Evolutionary conservation across 2,329 filamentous ascomycete species (phyloP).

Genomic region (Xylariaceae sp.): DNA sequence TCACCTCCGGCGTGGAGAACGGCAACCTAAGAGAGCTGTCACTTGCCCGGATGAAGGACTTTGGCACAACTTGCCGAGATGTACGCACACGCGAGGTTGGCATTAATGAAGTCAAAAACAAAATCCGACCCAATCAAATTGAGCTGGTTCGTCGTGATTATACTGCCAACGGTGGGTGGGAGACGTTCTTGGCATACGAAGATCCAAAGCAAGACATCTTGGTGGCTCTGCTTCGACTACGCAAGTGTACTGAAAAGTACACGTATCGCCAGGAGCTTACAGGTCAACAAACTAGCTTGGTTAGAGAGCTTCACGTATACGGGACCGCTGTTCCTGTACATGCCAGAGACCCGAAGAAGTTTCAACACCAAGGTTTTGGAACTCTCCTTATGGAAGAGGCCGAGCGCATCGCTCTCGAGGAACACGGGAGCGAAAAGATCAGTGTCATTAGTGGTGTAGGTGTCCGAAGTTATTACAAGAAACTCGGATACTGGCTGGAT

Average conservation of each 20-base stretch:
- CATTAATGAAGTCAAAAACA: slow-evolving; percentile 98
- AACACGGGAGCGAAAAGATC: slow-evolving; percentile 91
- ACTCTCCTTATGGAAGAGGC: slow-evolving; percentile 97
- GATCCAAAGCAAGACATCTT: slow-evolving; percentile 98
- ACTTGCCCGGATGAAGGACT: slow-evolving; percentile 97
- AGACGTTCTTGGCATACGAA: slow-evolving; percentile 96
- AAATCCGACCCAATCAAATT: slow-evolving; percentile 93
- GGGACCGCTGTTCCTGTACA: slow-evolving; percentile 97
- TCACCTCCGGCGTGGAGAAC: slow-evolving; percentile 98
- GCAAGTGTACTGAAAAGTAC: slow-evolving; percentile 87
- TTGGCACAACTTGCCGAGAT: slow-evolving; percentile 93
- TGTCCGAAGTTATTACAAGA: slow-evolving; percentile 90
- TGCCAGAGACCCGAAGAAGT: slow-evolving; percentile 89
- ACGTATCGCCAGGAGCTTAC: slow-evolving; percentile 87
- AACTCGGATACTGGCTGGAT: slow-evolving; percentile 89
- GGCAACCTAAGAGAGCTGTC: slow-evolving; percentile 92
- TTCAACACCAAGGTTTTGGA: slow-evolving; percentile 96
- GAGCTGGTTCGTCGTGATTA: slow-evolving; percentile 95
- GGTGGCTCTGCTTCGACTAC: slow-evolving; percentile 80
- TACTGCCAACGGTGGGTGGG: slow-evolving; percentile 92
- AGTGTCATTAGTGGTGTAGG: slow-evolving; percentile 98
- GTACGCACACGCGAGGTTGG: slow-evolving; percentile 95
- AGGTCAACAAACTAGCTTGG: slow-evolving; percentile 83
- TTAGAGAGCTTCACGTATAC: slow-evolving; percentile 94
- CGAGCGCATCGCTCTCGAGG: slow-evolving; percentile 87